phyloP scores from a whole-genome alignment of 192 early-diverging fungal genomes.

The Coemansia sp. region DNA sequence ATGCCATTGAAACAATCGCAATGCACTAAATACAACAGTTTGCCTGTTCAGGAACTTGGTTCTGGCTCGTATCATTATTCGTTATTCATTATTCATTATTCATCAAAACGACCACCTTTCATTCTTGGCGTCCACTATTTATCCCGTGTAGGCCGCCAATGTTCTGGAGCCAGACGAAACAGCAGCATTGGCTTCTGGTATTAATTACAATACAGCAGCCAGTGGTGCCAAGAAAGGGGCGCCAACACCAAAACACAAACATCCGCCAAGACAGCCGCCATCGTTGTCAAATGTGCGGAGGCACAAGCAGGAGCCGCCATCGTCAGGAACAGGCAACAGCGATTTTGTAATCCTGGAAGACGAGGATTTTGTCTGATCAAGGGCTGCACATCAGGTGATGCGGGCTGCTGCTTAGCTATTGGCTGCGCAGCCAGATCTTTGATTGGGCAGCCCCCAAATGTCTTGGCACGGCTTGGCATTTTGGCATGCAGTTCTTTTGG shows the following conservation, averaged over 20 bases:
- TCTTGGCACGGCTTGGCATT: conserved; percentile 23
- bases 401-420: background rate
- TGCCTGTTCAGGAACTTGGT: background rate
- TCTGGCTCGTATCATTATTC: no score
- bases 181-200: background rate
- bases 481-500: conserved; percentile 1
- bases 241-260: background rate
- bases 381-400: conserved; percentile 2
- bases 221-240: background rate
- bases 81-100: no score
- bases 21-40: no score
- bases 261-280: background rate
- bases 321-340: background rate
- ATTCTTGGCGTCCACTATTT: background rate
- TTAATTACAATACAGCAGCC: background rate
- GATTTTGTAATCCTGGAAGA: conserved; percentile 14
- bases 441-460: conserved; percentile 3
- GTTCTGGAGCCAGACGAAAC: background rate
- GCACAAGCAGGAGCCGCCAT: background rate
- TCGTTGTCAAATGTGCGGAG: background rate
- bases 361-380: conserved; percentile 14
- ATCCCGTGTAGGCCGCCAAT: background rate
- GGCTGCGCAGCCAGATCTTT: background rate
- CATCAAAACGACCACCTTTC: background rate
- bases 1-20: no score